phyloP scores from a whole-genome alignment of 352 stramenopile species.

The Globisporangium uncinulatum region DNA sequence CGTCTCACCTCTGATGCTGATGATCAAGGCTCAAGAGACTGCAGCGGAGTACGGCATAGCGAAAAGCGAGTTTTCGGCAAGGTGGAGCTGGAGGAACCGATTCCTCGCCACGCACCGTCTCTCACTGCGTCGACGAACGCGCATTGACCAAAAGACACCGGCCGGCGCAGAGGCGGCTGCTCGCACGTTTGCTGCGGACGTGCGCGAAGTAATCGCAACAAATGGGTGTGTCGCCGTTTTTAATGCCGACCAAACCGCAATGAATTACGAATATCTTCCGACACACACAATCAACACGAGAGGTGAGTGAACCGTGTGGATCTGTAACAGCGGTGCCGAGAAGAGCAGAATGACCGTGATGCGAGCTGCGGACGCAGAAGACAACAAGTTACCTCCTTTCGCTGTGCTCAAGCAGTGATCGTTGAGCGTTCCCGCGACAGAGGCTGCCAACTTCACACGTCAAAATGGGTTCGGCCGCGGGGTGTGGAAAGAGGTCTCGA shows the following conservation, averaged over 20 bases:
- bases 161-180: neutral
- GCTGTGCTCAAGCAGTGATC: conserved; percentile 16
- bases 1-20: no score
- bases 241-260: conserved; percentile 20
- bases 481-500: conserved; percentile 17
- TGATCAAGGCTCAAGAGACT: no score
- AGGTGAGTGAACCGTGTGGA: conserved; percentile 15
- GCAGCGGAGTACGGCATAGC: no score
- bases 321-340: conserved; percentile 14
- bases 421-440: conserved; percentile 6
- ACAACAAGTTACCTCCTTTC: conserved; percentile 13
- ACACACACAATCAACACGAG: conserved; percentile 12
- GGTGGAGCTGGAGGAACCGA: no score
- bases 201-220: conserved; percentile 1
- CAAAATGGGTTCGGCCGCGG: conserved; percentile 22
- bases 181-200: neutral
- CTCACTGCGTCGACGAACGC: no score
- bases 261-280: conserved; percentile 23
- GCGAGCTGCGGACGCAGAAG: conserved; percentile 9
- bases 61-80: no score
- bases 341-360: conserved; percentile 17
- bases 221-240: conserved; percentile 11
- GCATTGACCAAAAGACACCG: neutral
- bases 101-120: no score
- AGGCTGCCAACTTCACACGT: conserved; percentile 11